Conservation (phyloP, 2,329 filamentous ascomycete species). For the Thelonectria rubi region DNA sequence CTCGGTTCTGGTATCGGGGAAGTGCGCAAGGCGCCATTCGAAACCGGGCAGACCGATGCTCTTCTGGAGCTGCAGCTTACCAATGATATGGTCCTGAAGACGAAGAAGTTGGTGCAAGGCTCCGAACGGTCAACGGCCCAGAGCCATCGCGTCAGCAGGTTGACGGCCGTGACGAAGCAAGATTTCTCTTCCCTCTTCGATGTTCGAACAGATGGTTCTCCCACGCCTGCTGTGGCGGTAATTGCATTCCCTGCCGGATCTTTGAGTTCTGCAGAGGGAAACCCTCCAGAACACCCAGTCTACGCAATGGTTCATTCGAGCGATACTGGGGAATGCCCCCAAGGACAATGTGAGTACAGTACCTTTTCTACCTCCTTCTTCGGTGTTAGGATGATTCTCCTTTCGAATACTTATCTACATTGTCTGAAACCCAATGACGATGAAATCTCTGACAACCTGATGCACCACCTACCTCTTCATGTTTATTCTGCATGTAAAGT, state of each 20-base stretch:
- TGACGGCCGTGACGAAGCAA: slow-evolving; percentile 75
- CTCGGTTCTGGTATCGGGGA: slow-evolving; percentile 73
- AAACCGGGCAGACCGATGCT: slow-evolving; percentile 35
- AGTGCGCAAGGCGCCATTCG: slow-evolving; percentile 29
- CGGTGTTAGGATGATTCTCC: slow-evolving; percentile 81
- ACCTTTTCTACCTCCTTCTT: slow-evolving; percentile 42
- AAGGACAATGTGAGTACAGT: slow-evolving; percentile 82
- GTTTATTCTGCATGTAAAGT: slow-evolving; percentile 12
- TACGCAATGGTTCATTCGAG: slow-evolving; percentile 80
- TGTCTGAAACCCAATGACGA: slow-evolving; percentile 96
- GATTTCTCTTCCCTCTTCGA: slow-evolving; percentile 74
- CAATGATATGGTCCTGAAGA: slow-evolving; percentile 65
- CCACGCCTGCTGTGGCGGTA: slow-evolving; percentile 77
- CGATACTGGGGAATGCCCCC: slow-evolving; percentile 91
- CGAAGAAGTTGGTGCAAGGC: slow-evolving; percentile 62
- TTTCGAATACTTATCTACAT: slow-evolving; percentile 99
- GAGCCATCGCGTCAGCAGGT: slow-evolving; percentile 59
- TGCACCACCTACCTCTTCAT: slow-evolving; percentile 48
- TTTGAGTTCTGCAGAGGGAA: slow-evolving; percentile 47
- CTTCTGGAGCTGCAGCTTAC: slow-evolving; percentile 61
- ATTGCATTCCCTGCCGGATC: slow-evolving; percentile 70
- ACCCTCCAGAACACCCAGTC: slow-evolving; percentile 56
- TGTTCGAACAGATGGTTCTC: slow-evolving; percentile 75
- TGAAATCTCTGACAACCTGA: slow-evolving; percentile 90
- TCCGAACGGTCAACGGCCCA: slow-evolving; percentile 45